Percentiles rank a stretch among this genome's conserved stretches.
phyloP scores from a whole-genome alignment of 208 protist genomes.

The Leishmania braziliensis region DNA sequence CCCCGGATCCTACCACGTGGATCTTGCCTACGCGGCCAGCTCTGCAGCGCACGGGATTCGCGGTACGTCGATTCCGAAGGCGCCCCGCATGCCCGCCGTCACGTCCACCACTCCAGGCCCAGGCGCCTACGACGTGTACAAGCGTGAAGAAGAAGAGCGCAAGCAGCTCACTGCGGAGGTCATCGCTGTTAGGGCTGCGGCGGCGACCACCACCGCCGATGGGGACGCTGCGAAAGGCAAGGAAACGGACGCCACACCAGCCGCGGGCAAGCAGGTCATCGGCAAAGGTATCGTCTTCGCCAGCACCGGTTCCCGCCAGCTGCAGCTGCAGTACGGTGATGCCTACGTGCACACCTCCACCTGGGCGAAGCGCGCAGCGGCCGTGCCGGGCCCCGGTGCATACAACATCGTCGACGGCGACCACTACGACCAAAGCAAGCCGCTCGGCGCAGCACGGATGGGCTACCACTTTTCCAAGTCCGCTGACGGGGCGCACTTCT shows the following conservation, averaged over 20 bases:
- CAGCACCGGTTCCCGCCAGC: conserved; percentile 26
- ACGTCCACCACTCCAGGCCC: conserved; percentile 26
- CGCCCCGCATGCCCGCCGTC: conserved; percentile 31
- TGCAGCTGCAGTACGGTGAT: conserved; percentile 26
- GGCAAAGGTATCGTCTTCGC: conserved; percentile 23
- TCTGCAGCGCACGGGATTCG: conserved; percentile 25
- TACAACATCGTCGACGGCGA: conserved; percentile 35
- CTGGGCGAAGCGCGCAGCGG: conserved; percentile 22
- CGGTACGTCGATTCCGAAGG: conserved; percentile 27
- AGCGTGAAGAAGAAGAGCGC: conserved; percentile 9
- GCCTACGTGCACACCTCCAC: conserved; percentile 20
- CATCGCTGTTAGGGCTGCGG: not conserved
- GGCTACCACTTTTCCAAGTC: conserved; percentile 29
- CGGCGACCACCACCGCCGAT: not conserved
- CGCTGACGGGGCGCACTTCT: conserved; percentile 23
- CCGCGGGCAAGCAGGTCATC: not conserved
- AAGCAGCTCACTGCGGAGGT: not conserved
- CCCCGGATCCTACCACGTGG: conserved; percentile 66
- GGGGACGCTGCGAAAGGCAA: not conserved
- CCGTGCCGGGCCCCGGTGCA: conserved; percentile 36
- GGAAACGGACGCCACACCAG: not conserved
- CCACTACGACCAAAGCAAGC: conserved; percentile 19
- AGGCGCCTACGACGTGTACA: conserved; percentile 25
- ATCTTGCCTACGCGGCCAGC: conserved; percentile 36
- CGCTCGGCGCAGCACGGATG: conserved; percentile 11